Base-by-base conservation (phyloP, 2,329 filamentous ascomycete genomes). In the Colletotrichum caudatum region DNA sequence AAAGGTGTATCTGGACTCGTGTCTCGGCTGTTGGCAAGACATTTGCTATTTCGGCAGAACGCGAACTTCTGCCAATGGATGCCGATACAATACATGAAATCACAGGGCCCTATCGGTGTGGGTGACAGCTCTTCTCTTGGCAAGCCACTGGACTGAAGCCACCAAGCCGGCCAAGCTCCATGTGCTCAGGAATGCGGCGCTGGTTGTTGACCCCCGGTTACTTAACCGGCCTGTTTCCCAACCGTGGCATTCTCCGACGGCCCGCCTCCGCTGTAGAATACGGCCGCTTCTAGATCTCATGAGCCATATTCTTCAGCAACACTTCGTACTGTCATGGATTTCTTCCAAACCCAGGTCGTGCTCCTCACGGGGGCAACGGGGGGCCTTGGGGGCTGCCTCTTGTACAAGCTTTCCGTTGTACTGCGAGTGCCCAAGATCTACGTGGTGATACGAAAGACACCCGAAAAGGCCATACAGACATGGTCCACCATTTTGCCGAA, bases 371-470 rank as follows among this genome's bases (percentile, higher is more conserved):
- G 53, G 16, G 33, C 33, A 11, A 56, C 53, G 0, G 53, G 53
- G 33, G 53, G 53, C 1, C 53, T 56, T 9, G 53, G 53, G 2
- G 53, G 20, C 33, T 56, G 53, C 33, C 53, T 56, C 20, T 23
- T 56, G 53, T 56, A 56, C 33, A 56, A 56, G 20, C 53, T 56
- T 11, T 33, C 33, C 33, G 53, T 56, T n/a, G 53, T 56, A 1
- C 53, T 56, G 16, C 53, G 29, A 37, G 53, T 56, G 16, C 53
- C 53, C 53, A 56, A 37, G 20, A 37, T 56, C 53, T 56, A 56
- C 20, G 53, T 56, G 33, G 53, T 56, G 33, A 37, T 56, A n/a
- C 53, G 53, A 14, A 56, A 56, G n/a, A 56, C 53, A 12, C 53
- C 33, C 33, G 33, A 56, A n/a, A 12, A 56, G 53, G 53, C 53